phyloP scores from a whole-genome alignment of 306 rosid species.

The Ceratonia siliqua region DNA sequence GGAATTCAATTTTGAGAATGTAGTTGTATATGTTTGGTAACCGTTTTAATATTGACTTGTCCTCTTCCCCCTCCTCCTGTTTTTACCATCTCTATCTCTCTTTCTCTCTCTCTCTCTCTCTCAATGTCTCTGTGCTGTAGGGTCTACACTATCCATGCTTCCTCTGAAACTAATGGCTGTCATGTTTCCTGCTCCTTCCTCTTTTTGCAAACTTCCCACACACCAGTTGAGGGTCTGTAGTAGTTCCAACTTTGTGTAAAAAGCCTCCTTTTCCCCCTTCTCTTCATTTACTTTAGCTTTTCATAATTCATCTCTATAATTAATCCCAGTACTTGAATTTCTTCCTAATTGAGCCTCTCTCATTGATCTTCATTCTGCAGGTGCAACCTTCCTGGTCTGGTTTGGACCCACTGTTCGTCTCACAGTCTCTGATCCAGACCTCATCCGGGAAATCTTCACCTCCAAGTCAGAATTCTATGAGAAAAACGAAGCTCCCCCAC shows the following conservation, averaged over 20 bases:
- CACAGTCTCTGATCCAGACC: conserved; percentile 86
- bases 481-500: conserved; percentile 94
- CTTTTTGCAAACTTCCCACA: conserved; percentile 53
- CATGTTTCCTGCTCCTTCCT: conserved; percentile 62
- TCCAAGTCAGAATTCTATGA: conserved; percentile 85
- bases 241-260: conserved; percentile 41
- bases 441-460: conserved; percentile 80
- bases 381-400: conserved; percentile 91
- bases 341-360: not conserved
- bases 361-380: conserved; percentile 31
- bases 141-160: conserved; percentile 73
- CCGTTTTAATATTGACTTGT: conserved; percentile 64
- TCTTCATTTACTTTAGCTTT: not conserved
- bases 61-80: conserved; percentile 52
- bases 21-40: conserved; percentile 50
- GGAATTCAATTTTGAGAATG: conserved; percentile 53
- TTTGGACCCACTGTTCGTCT: conserved; percentile 89
- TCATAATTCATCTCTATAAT: not conserved
- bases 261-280: not conserved
- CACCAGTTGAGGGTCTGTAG: conserved; percentile 39
- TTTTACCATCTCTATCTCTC: conserved; percentile 28
- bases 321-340: not conserved
- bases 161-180: conserved; percentile 59
- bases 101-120: conserved; percentile 31
- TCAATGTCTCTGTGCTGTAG: conserved; percentile 49